phyloP scores from a whole-genome alignment of 2,329 filamentous ascomycete species.

The Paecilomyces variotii region DNA sequence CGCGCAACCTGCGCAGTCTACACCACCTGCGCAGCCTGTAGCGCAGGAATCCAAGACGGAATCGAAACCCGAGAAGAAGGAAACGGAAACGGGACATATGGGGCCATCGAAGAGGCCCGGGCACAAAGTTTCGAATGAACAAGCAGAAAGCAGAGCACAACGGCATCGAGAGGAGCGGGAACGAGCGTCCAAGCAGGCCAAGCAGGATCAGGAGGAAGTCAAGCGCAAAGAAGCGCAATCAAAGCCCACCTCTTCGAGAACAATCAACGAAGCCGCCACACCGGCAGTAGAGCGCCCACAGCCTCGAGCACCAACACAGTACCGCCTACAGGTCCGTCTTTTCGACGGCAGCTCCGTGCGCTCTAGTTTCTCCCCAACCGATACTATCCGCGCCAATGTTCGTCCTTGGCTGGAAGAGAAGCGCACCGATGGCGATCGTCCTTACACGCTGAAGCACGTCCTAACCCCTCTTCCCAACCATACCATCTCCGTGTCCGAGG shows the following conservation, averaged over 20 bases:
- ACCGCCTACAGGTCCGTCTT: conserved; percentile 68
- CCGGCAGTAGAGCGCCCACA: conserved; percentile 4
- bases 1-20: conserved; percentile 2
- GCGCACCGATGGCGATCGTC: conserved; percentile 48
- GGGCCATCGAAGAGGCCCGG: neutral
- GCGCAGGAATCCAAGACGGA: neutral
- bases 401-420: conserved; percentile 68
- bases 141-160: conserved; percentile 54
- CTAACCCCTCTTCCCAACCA: conserved; percentile 69
- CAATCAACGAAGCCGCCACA: neutral
- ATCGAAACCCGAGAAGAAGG: neutral
- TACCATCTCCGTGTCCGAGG: conserved; percentile 66
- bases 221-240: conserved; percentile 48
- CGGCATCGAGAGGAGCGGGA: conserved; percentile 61
- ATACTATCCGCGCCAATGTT: conserved; percentile 58
- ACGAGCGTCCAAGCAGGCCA: conserved; percentile 65
- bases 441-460: conserved; percentile 79
- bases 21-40: conserved; percentile 3
- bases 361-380: conserved; percentile 57
- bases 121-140: conserved; percentile 28
- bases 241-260: conserved; percentile 25
- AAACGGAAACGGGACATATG: neutral
- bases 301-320: conserved; percentile 20
- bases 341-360: conserved; percentile 78
- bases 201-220: conserved; percentile 65